Conservation (phyloP, 805 yeast species). For the Candida piceae region DNA sequence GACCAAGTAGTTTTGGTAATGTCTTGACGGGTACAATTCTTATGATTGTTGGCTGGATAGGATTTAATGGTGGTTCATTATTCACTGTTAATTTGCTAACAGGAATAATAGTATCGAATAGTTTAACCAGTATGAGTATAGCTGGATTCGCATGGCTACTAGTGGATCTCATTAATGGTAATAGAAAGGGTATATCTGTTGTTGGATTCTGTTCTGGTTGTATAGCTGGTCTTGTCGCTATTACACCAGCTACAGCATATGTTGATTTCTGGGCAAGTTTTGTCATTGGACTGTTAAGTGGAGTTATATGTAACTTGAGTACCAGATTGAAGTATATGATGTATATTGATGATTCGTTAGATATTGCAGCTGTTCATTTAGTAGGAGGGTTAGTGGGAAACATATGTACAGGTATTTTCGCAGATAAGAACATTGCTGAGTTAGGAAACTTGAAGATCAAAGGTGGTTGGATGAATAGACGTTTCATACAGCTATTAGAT, state of each 20-base stretch:
- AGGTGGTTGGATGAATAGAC: slow-evolving; percentile 87
- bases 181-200: slow-evolving; percentile 74
- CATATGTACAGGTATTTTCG: slow-evolving; percentile 75
- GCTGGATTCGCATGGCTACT: slow-evolving; percentile 85
- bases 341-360: slow-evolving; percentile 80
- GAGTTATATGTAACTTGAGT: slow-evolving; percentile 74
- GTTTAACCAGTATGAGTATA: slow-evolving; percentile 71
- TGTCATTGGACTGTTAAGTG: slow-evolving; percentile 69
- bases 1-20: slow-evolving; percentile 84
- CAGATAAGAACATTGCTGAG: slow-evolving; percentile 62
- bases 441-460: slow-evolving; percentile 65
- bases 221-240: slow-evolving; percentile 88
- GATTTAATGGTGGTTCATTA: slow-evolving; percentile 87
- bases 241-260: slow-evolving; percentile 88
- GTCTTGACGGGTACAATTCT: slow-evolving; percentile 79
- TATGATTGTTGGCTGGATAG: slow-evolving; percentile 87
- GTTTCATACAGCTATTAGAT: slow-evolving; percentile 78
- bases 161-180: slow-evolving; percentile 56
- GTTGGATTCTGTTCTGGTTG: slow-evolving; percentile 93
- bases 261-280: slow-evolving; percentile 84
- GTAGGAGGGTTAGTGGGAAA: slow-evolving; percentile 84
- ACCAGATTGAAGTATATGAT: slow-evolving; percentile 75
- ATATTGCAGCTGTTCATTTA: slow-evolving; percentile 91
- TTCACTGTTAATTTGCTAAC: slow-evolving; percentile 70
- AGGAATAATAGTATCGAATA: slow-evolving; percentile 75